A percentile compares a stretch with the other conserved stretches of the same genome.
These are phyloP conservation scores for Moesziomyces sp. DNA, from an alignment of 1,284 basidiomycete species.

Conservation along the genomic window DNA sequence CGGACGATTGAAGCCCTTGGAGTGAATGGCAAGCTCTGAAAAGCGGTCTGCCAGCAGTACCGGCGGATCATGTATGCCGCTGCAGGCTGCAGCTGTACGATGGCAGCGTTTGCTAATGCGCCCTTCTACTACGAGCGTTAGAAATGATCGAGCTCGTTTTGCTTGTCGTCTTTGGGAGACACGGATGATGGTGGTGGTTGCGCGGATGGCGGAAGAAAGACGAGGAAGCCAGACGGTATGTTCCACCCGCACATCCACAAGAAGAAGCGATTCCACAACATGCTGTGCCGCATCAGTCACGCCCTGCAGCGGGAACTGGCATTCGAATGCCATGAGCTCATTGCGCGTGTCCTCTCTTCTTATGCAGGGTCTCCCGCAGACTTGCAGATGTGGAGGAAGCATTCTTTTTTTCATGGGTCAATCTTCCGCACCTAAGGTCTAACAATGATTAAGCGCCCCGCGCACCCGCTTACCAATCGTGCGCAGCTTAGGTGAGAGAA, in stretches of 20 bases:
- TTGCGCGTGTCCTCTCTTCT: conserved; percentile 16
- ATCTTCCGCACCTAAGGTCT: neutral
- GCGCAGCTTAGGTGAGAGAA: conserved; percentile 29
- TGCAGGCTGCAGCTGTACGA: neutral
- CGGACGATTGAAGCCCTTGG: neutral
- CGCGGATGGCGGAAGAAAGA: too few relatives aligned
- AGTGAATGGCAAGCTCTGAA: neutral
- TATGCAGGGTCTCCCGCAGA: conserved; percentile 35
- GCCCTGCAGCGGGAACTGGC: neutral
- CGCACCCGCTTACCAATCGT: conserved; percentile 26
- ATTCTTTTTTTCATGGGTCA: neutral
- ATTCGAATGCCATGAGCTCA: conserved; percentile 23
- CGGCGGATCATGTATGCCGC: neutral
- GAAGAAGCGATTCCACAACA: neutral
- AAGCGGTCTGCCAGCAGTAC: neutral
- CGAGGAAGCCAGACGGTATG: too few relatives aligned
- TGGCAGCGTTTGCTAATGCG: neutral
- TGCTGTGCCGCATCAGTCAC: neutral
- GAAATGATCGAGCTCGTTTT: too few relatives aligned
- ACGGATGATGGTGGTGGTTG: neutral
- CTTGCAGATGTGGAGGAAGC: conserved; percentile 23
- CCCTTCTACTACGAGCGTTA: neutral
- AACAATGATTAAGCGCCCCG: neutral
- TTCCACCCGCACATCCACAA: neutral
- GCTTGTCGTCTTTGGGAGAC: too few relatives aligned